Evolutionary conservation across 768 basidiomycete genomes (phyloP).

Genomic region (Calvatia gigantea): DNA sequence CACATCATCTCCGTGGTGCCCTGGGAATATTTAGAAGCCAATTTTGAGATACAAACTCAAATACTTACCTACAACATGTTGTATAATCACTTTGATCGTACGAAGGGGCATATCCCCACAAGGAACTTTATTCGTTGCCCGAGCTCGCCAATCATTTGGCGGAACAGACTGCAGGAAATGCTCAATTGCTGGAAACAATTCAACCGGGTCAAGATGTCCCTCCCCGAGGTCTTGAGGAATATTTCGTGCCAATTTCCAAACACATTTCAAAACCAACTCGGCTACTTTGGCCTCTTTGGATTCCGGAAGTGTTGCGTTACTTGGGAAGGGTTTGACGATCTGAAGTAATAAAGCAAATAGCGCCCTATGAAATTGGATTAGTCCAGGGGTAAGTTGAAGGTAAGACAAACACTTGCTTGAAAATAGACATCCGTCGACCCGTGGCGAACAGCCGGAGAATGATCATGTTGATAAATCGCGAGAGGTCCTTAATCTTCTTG

Average conservation of each 20-base stretch:
- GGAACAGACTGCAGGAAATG: conserved; percentile 91
- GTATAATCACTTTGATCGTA: conserved; percentile 97
- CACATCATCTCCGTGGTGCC: conserved; percentile 82
- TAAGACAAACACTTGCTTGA: conserved; percentile 55
- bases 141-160: conserved; percentile 93
- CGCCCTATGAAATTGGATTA: conserved; percentile 41
- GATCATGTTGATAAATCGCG: conserved; percentile 98
- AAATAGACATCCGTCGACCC: conserved; percentile 84
- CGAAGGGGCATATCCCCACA: conserved; percentile 97
- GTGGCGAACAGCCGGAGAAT: conserved; percentile 91
- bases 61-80: conserved; percentile 89
- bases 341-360: conserved; percentile 80
- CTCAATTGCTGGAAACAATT: conserved; percentile 89
- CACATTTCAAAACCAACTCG: conserved; percentile 91
- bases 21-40: conserved; percentile 31
- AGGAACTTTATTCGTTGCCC: conserved; percentile 87
- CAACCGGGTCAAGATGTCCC: conserved; percentile 76
- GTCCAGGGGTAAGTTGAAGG: conserved; percentile 3
- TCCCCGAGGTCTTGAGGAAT: conserved; percentile 90
- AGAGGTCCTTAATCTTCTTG: conserved; percentile 87
- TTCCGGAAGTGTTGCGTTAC: conserved; percentile 64
- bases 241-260: conserved; percentile 96
- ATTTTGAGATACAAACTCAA: not conserved
- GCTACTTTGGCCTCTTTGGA: conserved; percentile 86
- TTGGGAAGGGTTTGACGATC: conserved; percentile 81